These are phyloP conservation scores for Verticillium albo-atrum DNA, from an alignment of 2,329 filamentous ascomycete species.

Conservation along the genomic window DNA sequence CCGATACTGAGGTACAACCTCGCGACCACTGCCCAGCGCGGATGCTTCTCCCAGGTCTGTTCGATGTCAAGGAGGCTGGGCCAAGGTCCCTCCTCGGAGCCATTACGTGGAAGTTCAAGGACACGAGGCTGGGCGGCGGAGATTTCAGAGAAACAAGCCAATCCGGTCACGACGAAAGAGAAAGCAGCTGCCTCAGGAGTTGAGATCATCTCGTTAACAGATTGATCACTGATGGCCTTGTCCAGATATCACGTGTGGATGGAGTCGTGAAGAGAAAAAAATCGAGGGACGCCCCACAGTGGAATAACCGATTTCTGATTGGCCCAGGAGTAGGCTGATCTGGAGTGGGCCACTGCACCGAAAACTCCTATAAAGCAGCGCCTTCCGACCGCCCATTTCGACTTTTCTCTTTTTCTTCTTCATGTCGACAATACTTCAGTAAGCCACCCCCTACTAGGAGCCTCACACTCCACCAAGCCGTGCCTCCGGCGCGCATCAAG, in stretches of 20 bases:
- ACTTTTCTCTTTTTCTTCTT: constrained; percentile 37
- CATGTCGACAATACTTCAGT: constrained; percentile 61
- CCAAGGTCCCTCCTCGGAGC: neutral
- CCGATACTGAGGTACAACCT: too few relatives aligned
- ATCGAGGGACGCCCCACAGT: neutral
- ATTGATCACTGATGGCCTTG: neutral
- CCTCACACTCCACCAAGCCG: neutral
- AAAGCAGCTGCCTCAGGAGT: neutral
- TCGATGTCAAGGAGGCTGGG: neutral
- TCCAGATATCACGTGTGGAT: neutral
- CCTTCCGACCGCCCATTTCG: constrained; percentile 23
- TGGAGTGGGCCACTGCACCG: neutral
- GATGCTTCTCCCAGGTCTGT: neutral
- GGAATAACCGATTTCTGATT: neutral
- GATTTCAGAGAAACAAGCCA: neutral
- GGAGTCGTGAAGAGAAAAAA: neutral
- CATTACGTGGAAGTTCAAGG: neutral
- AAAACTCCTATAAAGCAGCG: constrained; percentile 34
- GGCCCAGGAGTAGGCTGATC: neutral
- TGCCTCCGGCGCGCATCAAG: neutral
- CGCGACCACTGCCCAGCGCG: too few relatives aligned
- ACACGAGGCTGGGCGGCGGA: neutral
- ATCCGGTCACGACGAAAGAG: neutral
- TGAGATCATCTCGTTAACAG: neutral
- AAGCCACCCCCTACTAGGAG: constrained; percentile 29